Percentiles rank a stretch among this genome's conserved stretches.
Evolutionary conservation across 495 filamentous ascomycete genomes (phyloP).

Genomic region (Geoglossum glabrum): DNA sequence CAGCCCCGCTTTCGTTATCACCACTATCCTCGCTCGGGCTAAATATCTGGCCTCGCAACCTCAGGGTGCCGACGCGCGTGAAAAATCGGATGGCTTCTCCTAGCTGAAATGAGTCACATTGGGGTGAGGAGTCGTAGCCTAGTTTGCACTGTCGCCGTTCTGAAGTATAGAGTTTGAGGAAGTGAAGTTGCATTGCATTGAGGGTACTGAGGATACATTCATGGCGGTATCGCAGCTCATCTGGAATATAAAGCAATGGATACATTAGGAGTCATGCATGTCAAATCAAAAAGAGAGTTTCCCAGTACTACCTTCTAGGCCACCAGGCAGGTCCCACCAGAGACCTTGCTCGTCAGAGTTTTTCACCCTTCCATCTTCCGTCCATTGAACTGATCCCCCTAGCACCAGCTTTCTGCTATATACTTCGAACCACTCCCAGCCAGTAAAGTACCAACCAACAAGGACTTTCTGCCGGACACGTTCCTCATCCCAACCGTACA

Average conservation of each 20-base stretch:
- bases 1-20: background rate
- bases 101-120: constrained; percentile 72
- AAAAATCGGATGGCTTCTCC: constrained; percentile 77
- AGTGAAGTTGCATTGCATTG: constrained; percentile 53
- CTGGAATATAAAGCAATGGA: constrained; percentile 19
- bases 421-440: constrained; percentile 27
- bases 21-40: constrained; percentile 11
- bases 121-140: constrained; percentile 50
- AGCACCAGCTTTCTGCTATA: constrained; percentile 42
- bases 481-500: constrained; percentile 28
- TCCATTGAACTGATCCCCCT: constrained; percentile 45
- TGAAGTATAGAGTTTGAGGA: constrained; percentile 46
- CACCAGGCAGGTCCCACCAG: constrained; percentile 58
- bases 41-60: constrained; percentile 20
- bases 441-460: constrained; percentile 35
- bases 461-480: constrained; percentile 41
- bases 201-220: constrained; percentile 54
- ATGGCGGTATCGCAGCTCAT: constrained; percentile 51
- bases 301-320: constrained; percentile 42
- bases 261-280: constrained; percentile 4
- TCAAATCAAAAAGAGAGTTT: background rate
- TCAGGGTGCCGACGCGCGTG: constrained; percentile 21
- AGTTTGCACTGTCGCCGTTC: constrained; percentile 44
- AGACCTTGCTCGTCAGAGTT: constrained; percentile 23
- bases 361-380: constrained; percentile 18